Evolutionary conservation across 164 flowering plant genomes (phyloP), one percentile per base, ranked within the genome.

Genomic region (Brasenia schreberi): DNA sequence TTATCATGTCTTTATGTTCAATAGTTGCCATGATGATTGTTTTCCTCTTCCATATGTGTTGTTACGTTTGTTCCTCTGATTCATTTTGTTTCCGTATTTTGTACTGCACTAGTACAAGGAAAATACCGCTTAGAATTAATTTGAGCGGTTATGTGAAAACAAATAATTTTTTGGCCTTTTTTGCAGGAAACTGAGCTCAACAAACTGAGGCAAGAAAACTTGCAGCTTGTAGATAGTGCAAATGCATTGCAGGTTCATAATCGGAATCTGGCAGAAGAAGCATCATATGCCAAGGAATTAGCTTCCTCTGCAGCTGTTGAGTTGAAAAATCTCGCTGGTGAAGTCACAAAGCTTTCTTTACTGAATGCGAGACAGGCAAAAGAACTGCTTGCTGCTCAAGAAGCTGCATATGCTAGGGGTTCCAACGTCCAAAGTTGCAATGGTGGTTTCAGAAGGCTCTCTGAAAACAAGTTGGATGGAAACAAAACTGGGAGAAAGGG

Each of bases 281-380:
- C 99, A 68, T 88, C 96, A 52, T 95, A 95, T 75, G 99, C 99
- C 18, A 95, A 95, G 75, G 97, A 95, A 77, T 71, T 95, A 63
- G 99, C 99, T 0, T 95, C 99, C 78, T 97, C 99, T 79, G 99
- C 99, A 63, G 99, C 99, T n/a, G 88, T 88, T 58, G 98, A 92
- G 79, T 77, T 95, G 66, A 95, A 95, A 75, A 90, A 90, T 72
- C 78, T 92, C 82, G 97, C 99, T 59, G 82, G 84, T 73, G 98
- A 95, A 77, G 90, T 95, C 49, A 88, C 97, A 6, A 92, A 87
- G 78, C 85, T 95, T 12, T 95, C 99, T 7, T 16, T 90, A 63
- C 92, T 85, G 69, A 95, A 90, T 70, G 82, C 89, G 59, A 92
- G 86, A 73, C 77, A 87, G 19, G 95, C 86, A 69, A 92, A 92